Evolutionary conservation across 305 asterid species (phyloP).

Genomic region (Solanum hybrid): DNA sequence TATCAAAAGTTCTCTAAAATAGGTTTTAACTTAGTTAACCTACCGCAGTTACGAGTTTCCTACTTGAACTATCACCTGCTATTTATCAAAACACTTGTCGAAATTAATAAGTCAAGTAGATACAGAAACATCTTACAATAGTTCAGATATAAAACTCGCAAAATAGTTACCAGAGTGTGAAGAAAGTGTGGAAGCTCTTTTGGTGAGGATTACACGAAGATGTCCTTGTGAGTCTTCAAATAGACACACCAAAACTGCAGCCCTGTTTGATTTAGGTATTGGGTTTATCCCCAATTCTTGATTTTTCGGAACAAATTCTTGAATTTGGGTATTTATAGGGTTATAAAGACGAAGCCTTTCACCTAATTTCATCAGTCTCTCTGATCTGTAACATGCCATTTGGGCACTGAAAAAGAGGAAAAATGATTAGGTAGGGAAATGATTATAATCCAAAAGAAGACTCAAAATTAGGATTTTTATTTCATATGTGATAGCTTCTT

Average conservation of each 20-base stretch:
- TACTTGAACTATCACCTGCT: no score
- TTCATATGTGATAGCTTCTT: not conserved
- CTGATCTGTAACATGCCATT: constrained; percentile 31
- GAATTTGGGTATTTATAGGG: not conserved
- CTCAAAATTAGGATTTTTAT: not conserved
- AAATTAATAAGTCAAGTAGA: no score
- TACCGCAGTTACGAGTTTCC: no score
- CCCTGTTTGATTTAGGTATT: constrained; percentile 15
- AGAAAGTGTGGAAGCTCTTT: constrained; percentile 58
- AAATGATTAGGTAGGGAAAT: not conserved
- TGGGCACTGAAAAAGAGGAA: not conserved
- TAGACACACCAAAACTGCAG: constrained; percentile 67
- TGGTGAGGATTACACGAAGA: constrained; percentile 66
- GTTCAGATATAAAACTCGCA: no score
- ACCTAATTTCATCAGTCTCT: constrained; percentile 25
- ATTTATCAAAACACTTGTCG: no score
- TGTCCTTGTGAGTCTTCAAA: constrained; percentile 47
- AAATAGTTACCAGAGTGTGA: constrained; percentile 47
- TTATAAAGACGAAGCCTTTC: constrained; percentile 34
- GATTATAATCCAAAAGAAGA: no score
- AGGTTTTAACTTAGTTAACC: no score
- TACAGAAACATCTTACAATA: no score
- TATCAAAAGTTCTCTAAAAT: not conserved
- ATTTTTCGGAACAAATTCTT: not conserved
- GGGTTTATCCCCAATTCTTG: not conserved